Base-by-base conservation (phyloP, 1,139 yeast genomes). In the Zygoascus meyerae region DNA sequence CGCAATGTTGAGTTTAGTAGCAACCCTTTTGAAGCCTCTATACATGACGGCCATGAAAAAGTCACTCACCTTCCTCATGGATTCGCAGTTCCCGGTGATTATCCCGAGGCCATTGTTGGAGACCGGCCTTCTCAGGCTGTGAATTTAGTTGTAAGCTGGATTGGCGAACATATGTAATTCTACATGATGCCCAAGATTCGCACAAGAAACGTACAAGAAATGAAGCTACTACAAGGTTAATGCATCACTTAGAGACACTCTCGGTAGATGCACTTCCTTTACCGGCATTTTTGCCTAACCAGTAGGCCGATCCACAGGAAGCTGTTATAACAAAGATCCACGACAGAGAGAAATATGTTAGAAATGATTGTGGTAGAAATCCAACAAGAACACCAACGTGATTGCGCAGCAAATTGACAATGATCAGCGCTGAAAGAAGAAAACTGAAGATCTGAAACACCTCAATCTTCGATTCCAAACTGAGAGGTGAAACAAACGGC, bases 31-130 rank as follows among this genome's bases (percentile, higher is more conserved):
- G 55, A 50, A 52, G 53, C 50, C 46, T 40, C 45, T 4, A 42
- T 44, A 2, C 34, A 33, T 10, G 38, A 36, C 34, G 53, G 45
- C 35, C 47, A 44, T 35, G 40, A 49, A 4, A 58, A 53, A 40
- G 50, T 57, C 43, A 52, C 47, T 4, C 55, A 57, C 2, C 51
- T 68, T 16, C 73, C 73, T 4, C 72, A 68, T 53, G 72, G 73
- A 2, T 69, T 69, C 55, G 69, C 69, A 1, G 70, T 69, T 17
- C 66, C 68, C 21, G 71, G 72, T 1, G 73, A 69, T 45, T 69
- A 68, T 46, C 58, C 65, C 5, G 54, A 49, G 11, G 37, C 51
- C 1, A 50, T 51, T 26, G 66, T 62, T 2, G 65, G 63, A 67
- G 52, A 78, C 35, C 45, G 46, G 21, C 65, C 66, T 2, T 46